Evolutionary conservation across 331 rosid species (phyloP).

Genomic region (Quercus lobata): DNA sequence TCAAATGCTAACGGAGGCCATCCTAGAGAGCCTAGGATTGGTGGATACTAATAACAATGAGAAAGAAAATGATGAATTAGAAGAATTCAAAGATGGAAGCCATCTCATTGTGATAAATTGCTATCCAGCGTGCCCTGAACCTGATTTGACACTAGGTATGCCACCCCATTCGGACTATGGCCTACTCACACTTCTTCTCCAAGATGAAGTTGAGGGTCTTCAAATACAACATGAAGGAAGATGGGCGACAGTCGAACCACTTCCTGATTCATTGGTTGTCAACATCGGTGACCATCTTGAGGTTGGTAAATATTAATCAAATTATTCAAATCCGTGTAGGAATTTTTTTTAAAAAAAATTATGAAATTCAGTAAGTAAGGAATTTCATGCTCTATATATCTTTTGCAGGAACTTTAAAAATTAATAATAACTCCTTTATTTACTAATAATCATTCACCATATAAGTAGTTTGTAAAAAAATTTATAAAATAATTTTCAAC

Average conservation of each 20-base stretch:
- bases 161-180: conserved; percentile 75
- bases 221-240: conserved; percentile 48
- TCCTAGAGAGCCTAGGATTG: conserved; percentile 60
- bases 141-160: conserved; percentile 63
- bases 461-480: no score
- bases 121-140: conserved; percentile 66
- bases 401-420: neutral
- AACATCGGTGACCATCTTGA: conserved; percentile 66
- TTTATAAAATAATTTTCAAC: no score
- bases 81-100: conserved; percentile 67
- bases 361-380: neutral
- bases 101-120: conserved; percentile 74
- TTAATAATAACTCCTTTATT: no score
- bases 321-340: neutral
- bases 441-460: no score
- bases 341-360: neutral
- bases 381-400: neutral
- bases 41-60: conserved; percentile 17
- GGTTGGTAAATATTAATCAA: conserved; percentile 21
- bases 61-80: conserved; percentile 24
- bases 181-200: conserved; percentile 50
- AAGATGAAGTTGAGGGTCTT: conserved; percentile 56
- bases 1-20: conserved; percentile 51
- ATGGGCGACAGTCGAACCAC: conserved; percentile 55
- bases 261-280: conserved; percentile 42